Percentiles rank a stretch among this genome's conserved stretches.
Evolutionary conservation across 495 filamentous ascomycete genomes (phyloP).

Genomic region (Lichina pygmaea): DNA sequence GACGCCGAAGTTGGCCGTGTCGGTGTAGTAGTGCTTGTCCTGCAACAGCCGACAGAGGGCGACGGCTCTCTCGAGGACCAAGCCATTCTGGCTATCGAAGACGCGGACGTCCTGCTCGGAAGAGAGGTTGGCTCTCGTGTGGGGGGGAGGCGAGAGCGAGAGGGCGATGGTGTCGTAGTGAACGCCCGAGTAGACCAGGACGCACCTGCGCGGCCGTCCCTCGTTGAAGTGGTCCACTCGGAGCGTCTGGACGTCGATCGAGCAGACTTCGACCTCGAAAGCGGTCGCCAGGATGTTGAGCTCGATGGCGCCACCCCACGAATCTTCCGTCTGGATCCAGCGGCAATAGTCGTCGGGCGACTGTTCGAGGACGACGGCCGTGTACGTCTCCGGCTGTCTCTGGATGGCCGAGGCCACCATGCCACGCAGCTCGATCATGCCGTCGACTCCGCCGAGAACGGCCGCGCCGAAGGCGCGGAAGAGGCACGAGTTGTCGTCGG

Average conservation of each 20-base stretch:
- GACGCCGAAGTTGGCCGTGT: conserved; percentile 61
- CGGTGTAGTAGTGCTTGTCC: conserved; percentile 64
- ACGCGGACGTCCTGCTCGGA: conserved; percentile 53
- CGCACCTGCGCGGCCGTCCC: conserved; percentile 35
- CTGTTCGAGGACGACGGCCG: conserved; percentile 48
- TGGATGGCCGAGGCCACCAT: conserved; percentile 62
- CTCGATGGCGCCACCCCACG: conserved; percentile 88
- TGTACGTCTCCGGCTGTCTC: conserved; percentile 39
- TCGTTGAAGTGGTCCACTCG: conserved; percentile 63
- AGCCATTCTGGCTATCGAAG: conserved; percentile 42
- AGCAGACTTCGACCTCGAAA: conserved; percentile 69
- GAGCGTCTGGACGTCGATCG: conserved; percentile 47
- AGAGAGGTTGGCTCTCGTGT: conserved; percentile 25
- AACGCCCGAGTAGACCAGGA: conserved; percentile 79
- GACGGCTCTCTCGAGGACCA: conserved; percentile 37
- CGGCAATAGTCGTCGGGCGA: conserved; percentile 49
- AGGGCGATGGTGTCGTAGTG: conserved; percentile 87
- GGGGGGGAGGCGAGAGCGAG: conserved; percentile 31
- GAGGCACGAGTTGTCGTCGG: conserved; percentile 87
- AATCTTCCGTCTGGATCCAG: conserved; percentile 57
- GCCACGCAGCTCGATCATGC: conserved; percentile 53
- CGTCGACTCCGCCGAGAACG: conserved; percentile 40
- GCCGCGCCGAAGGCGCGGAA: conserved; percentile 72
- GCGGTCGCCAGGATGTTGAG: conserved; percentile 61
- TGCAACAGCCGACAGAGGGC: conserved; percentile 47